These are phyloP conservation scores for Thalassiosira hispida DNA, from an alignment of 352 stramenopile genomes.

Conservation along the genomic window DNA sequence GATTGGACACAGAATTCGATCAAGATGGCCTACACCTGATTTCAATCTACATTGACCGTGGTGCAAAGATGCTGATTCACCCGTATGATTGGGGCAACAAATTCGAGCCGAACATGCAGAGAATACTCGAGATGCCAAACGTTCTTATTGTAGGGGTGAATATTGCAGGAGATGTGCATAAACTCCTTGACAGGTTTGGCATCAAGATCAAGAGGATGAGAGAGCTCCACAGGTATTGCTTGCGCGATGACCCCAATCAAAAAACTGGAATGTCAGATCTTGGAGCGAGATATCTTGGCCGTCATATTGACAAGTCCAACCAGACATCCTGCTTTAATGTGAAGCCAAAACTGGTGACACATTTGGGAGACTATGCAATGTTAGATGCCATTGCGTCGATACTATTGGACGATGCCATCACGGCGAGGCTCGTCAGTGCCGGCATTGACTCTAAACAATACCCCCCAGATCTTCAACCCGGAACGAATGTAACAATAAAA, in stretches of 20 bases:
- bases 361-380: background rate
- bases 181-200: background rate
- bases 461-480: background rate
- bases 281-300: background rate
- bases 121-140: too few relatives aligned
- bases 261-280: background rate
- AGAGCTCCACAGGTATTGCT: background rate
- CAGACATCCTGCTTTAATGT: too few relatives aligned
- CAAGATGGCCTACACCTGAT: too few relatives aligned
- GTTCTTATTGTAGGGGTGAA: conserved; percentile 7
- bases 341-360: too few relatives aligned
- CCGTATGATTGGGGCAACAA: too few relatives aligned
- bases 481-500: conserved; percentile 5
- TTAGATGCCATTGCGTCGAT: background rate
- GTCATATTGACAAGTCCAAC: background rate
- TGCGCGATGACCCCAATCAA: conserved; percentile 12
- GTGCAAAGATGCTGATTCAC: too few relatives aligned
- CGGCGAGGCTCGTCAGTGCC: background rate
- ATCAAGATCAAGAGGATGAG: background rate
- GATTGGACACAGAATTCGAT: too few relatives aligned
- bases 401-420: conserved; percentile 10
- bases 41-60: too few relatives aligned
- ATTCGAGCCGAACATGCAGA: too few relatives aligned
- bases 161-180: background rate
- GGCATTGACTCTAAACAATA: background rate